phyloP scores from a whole-genome alignment of 2,329 filamentous ascomycete genomes.

The Zopfia rhizophila region DNA sequence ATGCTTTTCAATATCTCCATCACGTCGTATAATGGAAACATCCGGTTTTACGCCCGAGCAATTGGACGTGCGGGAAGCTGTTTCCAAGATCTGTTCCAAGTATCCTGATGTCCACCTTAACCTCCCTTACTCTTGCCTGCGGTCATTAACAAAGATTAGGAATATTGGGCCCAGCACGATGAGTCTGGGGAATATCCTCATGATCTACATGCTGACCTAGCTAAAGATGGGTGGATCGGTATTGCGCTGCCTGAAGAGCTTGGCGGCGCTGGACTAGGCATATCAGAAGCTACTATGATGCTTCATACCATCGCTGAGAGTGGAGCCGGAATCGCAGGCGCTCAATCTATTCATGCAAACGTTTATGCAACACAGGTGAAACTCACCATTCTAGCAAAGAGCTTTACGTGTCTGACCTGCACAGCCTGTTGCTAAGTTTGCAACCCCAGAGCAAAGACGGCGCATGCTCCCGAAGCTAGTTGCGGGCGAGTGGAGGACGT shows the following conservation, averaged over 20 bases:
- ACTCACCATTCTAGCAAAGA: background rate
- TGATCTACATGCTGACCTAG: slow-evolving; percentile 79
- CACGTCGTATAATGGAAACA: slow-evolving; percentile 72
- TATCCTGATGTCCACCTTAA: slow-evolving; percentile 67
- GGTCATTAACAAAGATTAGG: slow-evolving; percentile 34
- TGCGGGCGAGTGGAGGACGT: slow-evolving; percentile 75
- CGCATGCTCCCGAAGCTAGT: slow-evolving; percentile 76
- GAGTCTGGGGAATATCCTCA: slow-evolving; percentile 75
- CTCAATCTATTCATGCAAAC: slow-evolving; percentile 68
- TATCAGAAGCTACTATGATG: slow-evolving; percentile 88
- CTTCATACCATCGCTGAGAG: slow-evolving; percentile 83
- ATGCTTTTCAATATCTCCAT: slow-evolving; percentile 47
- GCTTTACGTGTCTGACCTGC: background rate
- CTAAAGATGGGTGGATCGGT: slow-evolving; percentile 81
- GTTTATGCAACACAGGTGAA: slow-evolving; percentile 79
- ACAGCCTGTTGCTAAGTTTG: slow-evolving; percentile 74
- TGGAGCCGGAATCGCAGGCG: slow-evolving; percentile 80
- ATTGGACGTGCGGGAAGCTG: slow-evolving; percentile 75
- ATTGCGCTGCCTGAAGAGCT: slow-evolving; percentile 80
- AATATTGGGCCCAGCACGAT: slow-evolving; percentile 81
- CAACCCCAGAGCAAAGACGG: slow-evolving; percentile 70
- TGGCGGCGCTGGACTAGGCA: slow-evolving; percentile 79
- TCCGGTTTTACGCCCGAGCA: slow-evolving; percentile 79
- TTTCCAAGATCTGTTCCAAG: slow-evolving; percentile 73
- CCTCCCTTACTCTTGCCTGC: background rate